These are phyloP conservation scores for Puccinia novopanici DNA, from an alignment of 1,284 basidiomycete genomes.

Conservation along the genomic window DNA sequence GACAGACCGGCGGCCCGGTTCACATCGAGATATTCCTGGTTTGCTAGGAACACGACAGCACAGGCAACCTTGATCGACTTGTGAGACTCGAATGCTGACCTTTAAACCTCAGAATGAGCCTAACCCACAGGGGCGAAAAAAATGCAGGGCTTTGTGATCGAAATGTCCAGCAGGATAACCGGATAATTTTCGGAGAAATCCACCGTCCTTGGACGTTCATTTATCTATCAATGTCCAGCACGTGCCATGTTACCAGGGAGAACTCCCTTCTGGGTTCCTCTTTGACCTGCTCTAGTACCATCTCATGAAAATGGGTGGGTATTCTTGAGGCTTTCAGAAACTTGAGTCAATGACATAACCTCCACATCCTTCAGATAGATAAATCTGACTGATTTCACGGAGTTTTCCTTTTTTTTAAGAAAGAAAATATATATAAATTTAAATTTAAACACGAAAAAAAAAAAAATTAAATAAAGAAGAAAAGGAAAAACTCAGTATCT, in stretches of 20 bases:
- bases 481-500: not conserved
- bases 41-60: too few relatives aligned
- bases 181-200: not conserved
- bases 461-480: not conserved
- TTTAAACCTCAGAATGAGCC: too few relatives aligned
- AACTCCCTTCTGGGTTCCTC: not conserved
- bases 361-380: not conserved
- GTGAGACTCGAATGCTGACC: too few relatives aligned
- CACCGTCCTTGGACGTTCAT: not conserved
- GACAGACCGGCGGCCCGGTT: too few relatives aligned
- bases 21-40: too few relatives aligned
- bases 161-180: not conserved
- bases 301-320: too few relatives aligned
- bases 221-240: conserved; percentile 1
- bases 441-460: too few relatives aligned
- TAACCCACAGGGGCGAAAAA: not conserved
- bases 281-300: not conserved
- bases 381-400: not conserved
- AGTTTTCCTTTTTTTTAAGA: too few relatives aligned
- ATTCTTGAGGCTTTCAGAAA: too few relatives aligned
- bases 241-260: not conserved
- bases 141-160: not conserved
- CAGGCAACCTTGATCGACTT: too few relatives aligned
- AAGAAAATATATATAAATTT: too few relatives aligned
- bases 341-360: not conserved